Percentiles rank a stretch among this genome's conserved stretches.
Conservation (phyloP, 2,329 filamentous ascomycete genomes). For the Metarhizium humberi region DNA sequence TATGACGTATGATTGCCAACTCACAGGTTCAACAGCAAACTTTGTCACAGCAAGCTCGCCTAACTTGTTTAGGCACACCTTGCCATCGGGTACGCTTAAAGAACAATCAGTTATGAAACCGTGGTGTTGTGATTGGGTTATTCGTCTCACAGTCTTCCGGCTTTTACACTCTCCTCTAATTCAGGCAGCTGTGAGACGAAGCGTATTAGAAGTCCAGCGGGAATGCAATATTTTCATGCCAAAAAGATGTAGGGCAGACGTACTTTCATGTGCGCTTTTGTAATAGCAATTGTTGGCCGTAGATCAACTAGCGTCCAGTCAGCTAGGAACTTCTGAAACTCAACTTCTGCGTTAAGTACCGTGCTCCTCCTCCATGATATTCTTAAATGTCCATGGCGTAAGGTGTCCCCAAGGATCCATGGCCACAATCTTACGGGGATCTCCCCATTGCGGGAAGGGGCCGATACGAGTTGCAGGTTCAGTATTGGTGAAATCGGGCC, state of each 20-base stretch:
- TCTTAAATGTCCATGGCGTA: slow-evolving; percentile 72
- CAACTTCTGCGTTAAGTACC: slow-evolving; percentile 25
- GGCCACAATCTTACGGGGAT: slow-evolving; percentile 88
- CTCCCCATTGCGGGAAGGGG: slow-evolving; percentile 81
- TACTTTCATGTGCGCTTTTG: slow-evolving; percentile 83
- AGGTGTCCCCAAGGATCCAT: slow-evolving; percentile 95
- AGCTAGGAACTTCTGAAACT: slow-evolving; percentile 3
- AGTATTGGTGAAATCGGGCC: slow-evolving; percentile 62
- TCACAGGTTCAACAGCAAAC: slow-evolving; percentile 87
- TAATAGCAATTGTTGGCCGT: slow-evolving; percentile 83
- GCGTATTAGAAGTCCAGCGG: not conserved
- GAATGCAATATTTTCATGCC: not conserved
- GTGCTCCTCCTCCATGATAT: slow-evolving; percentile 67
- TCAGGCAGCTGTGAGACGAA: slow-evolving; percentile 57
- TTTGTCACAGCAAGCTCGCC: slow-evolving; percentile 94
- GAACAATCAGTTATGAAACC: not conserved
- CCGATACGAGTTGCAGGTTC: slow-evolving; percentile 87
- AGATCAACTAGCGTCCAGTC: slow-evolving; percentile 54
- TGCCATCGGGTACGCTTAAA: slow-evolving; percentile 62
- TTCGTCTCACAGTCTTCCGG: slow-evolving; percentile 56
- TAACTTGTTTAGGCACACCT: slow-evolving; percentile 75
- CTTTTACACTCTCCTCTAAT: slow-evolving; percentile 76
- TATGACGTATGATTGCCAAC: slow-evolving; percentile 18
- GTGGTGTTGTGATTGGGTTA: not conserved
- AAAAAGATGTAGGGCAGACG: slow-evolving; percentile 1